Conservation (phyloP, 208 protist genomes). For the Polymyxa betae region DNA sequence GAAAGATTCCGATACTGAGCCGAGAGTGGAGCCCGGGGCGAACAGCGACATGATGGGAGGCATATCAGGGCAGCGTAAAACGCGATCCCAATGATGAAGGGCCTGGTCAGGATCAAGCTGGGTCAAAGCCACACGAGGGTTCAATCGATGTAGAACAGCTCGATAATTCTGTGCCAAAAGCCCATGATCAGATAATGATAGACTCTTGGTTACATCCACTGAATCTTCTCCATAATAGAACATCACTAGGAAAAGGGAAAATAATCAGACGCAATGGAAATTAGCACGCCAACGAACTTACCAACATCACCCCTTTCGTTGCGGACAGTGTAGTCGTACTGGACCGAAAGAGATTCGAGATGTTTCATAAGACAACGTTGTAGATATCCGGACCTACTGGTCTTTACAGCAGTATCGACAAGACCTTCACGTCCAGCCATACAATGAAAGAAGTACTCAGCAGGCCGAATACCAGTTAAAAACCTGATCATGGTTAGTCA, state of each 20-base stretch:
- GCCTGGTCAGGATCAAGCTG: background rate
- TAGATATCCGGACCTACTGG: conserved; percentile 83
- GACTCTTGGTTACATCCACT: conserved; percentile 67
- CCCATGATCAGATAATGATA: background rate
- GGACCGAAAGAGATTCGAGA: conserved; percentile 81
- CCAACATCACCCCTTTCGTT: conserved; percentile 69
- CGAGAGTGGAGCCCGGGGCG: background rate
- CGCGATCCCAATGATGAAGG: background rate
- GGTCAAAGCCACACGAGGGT: background rate
- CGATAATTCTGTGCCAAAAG: background rate
- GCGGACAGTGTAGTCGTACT: conserved; percentile 71
- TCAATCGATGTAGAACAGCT: background rate
- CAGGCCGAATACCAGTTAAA: conserved; percentile 97
- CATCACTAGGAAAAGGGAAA: conserved; percentile 73
- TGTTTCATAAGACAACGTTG: conserved; percentile 90
- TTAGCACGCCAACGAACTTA: no score
- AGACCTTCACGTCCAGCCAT: conserved; percentile 99
- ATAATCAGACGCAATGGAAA: conserved; percentile 59
- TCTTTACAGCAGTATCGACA: conserved; percentile 99
- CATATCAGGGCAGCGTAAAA: background rate
- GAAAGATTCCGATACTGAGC: background rate
- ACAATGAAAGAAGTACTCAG: conserved; percentile 98
- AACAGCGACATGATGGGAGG: background rate
- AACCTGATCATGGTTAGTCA: conserved; percentile 79
- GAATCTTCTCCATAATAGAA: conserved; percentile 98